These are phyloP conservation scores for Penicillium sp. DNA, from an alignment of 2,329 filamentous ascomycete species.

Conservation along the genomic window DNA sequence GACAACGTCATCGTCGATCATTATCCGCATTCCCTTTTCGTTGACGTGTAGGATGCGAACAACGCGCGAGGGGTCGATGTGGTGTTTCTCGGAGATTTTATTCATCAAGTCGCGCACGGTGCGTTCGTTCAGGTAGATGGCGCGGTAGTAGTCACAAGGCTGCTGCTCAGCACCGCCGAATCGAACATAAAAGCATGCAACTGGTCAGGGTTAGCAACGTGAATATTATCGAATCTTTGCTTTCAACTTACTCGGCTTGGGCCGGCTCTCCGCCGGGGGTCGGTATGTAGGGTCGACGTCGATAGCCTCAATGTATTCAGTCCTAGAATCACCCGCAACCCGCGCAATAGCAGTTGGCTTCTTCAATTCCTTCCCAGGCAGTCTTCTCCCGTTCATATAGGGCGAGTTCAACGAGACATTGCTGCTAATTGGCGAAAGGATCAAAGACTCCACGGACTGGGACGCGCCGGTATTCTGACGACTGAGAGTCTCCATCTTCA, in stretches of 20 bases:
- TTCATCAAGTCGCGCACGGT: slow-evolving; percentile 69
- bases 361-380: slow-evolving; percentile 15
- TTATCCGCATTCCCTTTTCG: slow-evolving; percentile 69
- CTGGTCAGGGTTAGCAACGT: slow-evolving; percentile 42
- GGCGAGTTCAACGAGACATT: slow-evolving; percentile 39
- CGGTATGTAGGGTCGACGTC: slow-evolving; percentile 84
- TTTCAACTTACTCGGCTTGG: slow-evolving; percentile 58
- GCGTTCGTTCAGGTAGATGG: slow-evolving; percentile 77
- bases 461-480: slow-evolving; percentile 31
- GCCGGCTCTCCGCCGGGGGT: slow-evolving; percentile 65
- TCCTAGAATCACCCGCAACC: slow-evolving; percentile 32
- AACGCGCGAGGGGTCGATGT: slow-evolving; percentile 68
- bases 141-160: slow-evolving; percentile 64
- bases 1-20: slow-evolving; percentile 87
- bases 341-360: slow-evolving; percentile 33
- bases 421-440: slow-evolving; percentile 40
- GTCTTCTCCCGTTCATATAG: slow-evolving; percentile 18
- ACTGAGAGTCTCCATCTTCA: slow-evolving; percentile 29
- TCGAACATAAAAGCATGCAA: slow-evolving; percentile 84
- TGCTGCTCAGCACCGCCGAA: slow-evolving; percentile 50
- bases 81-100: slow-evolving; percentile 72
- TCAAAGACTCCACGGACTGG: slow-evolving; percentile 30
- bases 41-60: slow-evolving; percentile 68
- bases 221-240: not conserved
- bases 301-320: slow-evolving; percentile 83